A percentile compares a stretch with the other conserved stretches of the same genome.
phyloP scores from a whole-genome alignment of 495 filamentous ascomycete genomes.

The Penicillium bialowiezense region DNA sequence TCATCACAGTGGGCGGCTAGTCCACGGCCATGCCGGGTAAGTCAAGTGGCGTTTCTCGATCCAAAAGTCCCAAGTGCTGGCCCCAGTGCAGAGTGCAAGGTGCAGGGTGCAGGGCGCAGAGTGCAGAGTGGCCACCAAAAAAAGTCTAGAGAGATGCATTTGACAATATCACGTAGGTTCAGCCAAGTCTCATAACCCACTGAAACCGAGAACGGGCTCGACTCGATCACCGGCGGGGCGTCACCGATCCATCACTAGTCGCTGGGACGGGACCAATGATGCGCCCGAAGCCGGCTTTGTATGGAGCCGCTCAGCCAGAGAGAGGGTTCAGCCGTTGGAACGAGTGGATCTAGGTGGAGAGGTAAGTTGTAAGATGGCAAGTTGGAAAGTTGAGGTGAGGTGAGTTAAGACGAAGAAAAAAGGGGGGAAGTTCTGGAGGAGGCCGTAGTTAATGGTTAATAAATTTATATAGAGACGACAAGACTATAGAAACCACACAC shows the following conservation, averaged over 20 bases:
- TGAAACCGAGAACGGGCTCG: constrained; percentile 20
- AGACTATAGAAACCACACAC: no score
- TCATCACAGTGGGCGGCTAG: neutral
- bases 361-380: neutral
- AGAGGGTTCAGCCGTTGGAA: constrained; percentile 30
- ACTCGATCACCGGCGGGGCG: constrained; percentile 31
- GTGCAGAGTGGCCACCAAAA: constrained; percentile 1
- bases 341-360: constrained; percentile 14
- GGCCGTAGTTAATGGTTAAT: no score
- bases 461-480: no score
- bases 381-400: constrained; percentile 7
- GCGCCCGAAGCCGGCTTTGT: constrained; percentile 13
- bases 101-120: no score
- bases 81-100: no score
- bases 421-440: neutral
- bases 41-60: neutral
- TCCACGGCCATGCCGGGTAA: neutral
- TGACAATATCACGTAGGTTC: constrained; percentile 9
- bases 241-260: constrained; percentile 30
- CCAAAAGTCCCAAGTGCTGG: neutral
- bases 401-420: neutral
- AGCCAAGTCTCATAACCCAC: constrained; percentile 10
- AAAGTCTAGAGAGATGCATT: neutral
- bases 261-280: constrained; percentile 20
- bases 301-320: constrained; percentile 17